Evolutionary conservation across 495 filamentous ascomycete genomes (phyloP), one percentile per base, ranked within the genome.

Genomic region (Penicillium psychrofluorescens): DNA sequence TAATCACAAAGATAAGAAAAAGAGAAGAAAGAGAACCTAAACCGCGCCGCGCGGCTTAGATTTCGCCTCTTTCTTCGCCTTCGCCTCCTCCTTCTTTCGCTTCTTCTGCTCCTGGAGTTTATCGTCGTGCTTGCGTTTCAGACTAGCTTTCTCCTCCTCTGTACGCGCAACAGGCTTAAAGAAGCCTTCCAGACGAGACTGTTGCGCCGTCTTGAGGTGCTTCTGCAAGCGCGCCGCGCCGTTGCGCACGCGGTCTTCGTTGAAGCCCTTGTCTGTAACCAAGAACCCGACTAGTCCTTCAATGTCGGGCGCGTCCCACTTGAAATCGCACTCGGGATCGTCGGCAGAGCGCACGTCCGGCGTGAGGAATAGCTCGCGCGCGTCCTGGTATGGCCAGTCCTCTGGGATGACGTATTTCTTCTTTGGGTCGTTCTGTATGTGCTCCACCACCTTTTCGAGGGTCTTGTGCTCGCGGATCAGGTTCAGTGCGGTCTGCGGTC

Each of bases 81-180:
- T 83, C 50, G 87, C 84, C 45, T 90, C 88, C 40, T 84, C 80
- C 75, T 95, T 99, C 57, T 86, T 74, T 69, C 89, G 91, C 75
- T 95, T 95, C 71, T 91, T 95, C 64, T 88, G 88, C 53, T 86
- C 85, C 48, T 85, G 86, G 29, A 84, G 66, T 68, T 95, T 92
- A 67, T 86, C 83, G 38, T 95, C 91, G 29, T 90, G 80, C 73
- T 96, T 98, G 56, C 92, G 77, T 78, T 98, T 96, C 55, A 95
- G 67, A 35, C 49, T 78, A 41, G 80, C 81, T 54, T 90, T 83
- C 68, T 97, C 83, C 42, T 83, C 83, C 10, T 88, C 84, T 3
- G 89, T 88, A 69, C 86, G 90, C 36, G 86, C 85, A n/a, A 95
- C 63, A 10, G 88, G 82, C 67, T 95, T 95, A 77, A 99, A 99